phyloP scores from a whole-genome alignment of 108 stramenopile genomes.

The Fistulifera solaris region DNA sequence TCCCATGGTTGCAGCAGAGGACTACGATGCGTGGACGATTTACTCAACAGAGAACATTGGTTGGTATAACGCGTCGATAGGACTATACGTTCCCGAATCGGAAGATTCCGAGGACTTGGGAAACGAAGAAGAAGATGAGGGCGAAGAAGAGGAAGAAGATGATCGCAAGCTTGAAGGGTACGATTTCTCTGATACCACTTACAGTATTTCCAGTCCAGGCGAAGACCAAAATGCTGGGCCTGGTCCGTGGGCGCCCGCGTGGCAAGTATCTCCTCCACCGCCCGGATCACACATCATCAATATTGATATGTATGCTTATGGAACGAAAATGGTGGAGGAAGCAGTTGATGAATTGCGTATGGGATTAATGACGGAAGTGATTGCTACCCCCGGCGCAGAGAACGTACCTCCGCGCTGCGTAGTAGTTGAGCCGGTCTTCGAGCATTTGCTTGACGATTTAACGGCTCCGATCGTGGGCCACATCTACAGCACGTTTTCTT shows the following conservation, averaged over 20 bases:
- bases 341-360: background rate
- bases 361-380: background rate
- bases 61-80: conserved; percentile 4
- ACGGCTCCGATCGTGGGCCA: conserved; percentile 2
- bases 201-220: no score
- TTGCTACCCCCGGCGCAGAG: background rate
- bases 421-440: conserved; percentile 1
- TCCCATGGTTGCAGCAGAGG: conserved; percentile 2
- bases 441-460: background rate
- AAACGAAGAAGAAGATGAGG: no score
- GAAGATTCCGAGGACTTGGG: no score
- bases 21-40: conserved; percentile 2
- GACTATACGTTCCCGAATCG: background rate
- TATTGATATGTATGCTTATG: background rate
- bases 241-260: background rate
- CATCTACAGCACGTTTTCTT: background rate
- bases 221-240: no score
- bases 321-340: background rate
- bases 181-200: no score
- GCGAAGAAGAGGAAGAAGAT: no score
- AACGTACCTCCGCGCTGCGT: background rate
- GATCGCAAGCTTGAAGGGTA: no score
- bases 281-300: background rate
- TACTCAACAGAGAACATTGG: conserved; percentile 6
- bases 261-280: background rate